Evolutionary conservation across 768 basidiomycete genomes (phyloP).

Genomic region (Rhodosporidiobolus odoratus): DNA sequence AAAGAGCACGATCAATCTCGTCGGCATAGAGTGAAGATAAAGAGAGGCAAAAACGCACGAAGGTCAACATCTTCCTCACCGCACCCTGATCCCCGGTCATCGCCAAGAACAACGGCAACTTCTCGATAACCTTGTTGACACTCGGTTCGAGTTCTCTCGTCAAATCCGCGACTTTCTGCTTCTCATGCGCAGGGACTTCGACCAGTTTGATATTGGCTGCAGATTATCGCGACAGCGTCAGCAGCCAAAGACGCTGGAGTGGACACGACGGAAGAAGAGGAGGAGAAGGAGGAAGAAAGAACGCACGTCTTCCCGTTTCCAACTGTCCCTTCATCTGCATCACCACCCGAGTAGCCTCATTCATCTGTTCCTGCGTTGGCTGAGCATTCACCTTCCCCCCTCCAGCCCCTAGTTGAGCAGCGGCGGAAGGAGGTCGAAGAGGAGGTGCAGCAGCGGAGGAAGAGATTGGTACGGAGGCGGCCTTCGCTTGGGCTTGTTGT

Average conservation of each 20-base stretch:
- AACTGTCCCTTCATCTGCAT: conserved; percentile 1
- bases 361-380: conserved; percentile 28
- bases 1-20: not conserved
- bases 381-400: conserved; percentile 9
- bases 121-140: conserved; percentile 37
- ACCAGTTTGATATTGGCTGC: conserved; percentile 27
- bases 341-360: conserved; percentile 17
- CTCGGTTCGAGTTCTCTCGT: conserved; percentile 33
- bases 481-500: too few relatives aligned
- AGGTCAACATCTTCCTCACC: conserved; percentile 29
- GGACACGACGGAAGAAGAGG: not conserved
- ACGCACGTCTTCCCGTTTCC: conserved; percentile 22
- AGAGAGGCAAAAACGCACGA: conserved; percentile 22
- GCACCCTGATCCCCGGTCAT: conserved; percentile 28
- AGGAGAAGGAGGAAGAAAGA: not conserved
- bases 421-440: not conserved
- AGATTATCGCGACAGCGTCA: not conserved
- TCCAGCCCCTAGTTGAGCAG: too few relatives aligned
- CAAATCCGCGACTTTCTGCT: conserved; percentile 8
- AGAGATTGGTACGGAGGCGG: too few relatives aligned
- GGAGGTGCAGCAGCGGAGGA: too few relatives aligned
- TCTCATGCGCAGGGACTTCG: conserved; percentile 26
- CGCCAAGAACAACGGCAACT: conserved; percentile 39
- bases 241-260: not conserved
- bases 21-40: not conserved